Percentiles rank a stretch among this genome's conserved stretches.
Conservation (phyloP, 2,329 filamentous ascomycete genomes). For the Pseudogymnoascus sp. region DNA sequence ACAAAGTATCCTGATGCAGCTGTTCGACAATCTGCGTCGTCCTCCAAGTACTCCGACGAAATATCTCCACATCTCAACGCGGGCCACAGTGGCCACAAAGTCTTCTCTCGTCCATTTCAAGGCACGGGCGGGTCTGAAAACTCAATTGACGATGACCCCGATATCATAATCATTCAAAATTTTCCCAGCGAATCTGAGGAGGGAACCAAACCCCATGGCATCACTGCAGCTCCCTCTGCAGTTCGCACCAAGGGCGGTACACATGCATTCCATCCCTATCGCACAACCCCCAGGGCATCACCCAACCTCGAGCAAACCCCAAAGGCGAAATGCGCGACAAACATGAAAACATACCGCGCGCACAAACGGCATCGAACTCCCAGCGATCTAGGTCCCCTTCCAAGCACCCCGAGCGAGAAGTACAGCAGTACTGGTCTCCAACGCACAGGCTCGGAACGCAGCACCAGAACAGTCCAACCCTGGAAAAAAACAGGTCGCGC, state of each 20-base stretch:
- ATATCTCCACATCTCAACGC: neutral
- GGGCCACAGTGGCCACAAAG: neutral
- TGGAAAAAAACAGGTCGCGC: neutral
- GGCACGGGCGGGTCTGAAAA: neutral
- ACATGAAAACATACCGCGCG: neutral
- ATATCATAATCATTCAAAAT: slow-evolving; percentile 7
- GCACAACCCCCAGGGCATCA: neutral
- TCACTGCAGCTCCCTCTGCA: neutral
- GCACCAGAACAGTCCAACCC: neutral
- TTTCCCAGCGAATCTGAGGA: neutral
- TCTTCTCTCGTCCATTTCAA: neutral
- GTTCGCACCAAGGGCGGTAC: neutral
- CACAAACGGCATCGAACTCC: neutral
- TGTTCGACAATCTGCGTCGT: neutral
- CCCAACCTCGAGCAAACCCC: neutral
- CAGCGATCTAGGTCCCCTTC: slow-evolving; percentile 9
- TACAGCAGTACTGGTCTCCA: neutral
- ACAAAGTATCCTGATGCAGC: neutral
- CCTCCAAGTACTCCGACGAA: neutral
- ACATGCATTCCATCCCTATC: neutral
- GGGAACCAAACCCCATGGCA: neutral
- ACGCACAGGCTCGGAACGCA: slow-evolving; percentile 9
- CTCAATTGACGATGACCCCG: neutral
- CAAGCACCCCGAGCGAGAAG: slow-evolving; percentile 10
- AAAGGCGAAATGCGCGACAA: neutral